Percentiles rank a stretch among this genome's conserved stretches.
Evolutionary conservation across 2,329 filamentous ascomycete species (phyloP).

Genomic region (Fusarium nanum): DNA sequence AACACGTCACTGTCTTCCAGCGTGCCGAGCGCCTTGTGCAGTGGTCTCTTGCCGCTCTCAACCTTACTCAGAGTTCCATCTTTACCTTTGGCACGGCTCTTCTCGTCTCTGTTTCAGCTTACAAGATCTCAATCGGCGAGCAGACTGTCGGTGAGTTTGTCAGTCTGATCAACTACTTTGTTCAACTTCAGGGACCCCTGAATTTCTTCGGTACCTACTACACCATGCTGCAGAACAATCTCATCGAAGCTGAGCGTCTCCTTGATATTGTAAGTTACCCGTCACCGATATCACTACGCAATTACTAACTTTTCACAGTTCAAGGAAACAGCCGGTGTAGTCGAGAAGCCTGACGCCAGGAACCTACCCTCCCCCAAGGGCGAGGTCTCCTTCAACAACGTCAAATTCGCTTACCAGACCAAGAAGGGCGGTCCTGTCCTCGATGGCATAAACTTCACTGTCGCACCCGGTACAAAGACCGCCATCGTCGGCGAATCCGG

Average conservation of each 20-base stretch:
- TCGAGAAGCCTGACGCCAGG: slow-evolving; percentile 56
- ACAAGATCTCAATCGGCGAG: slow-evolving; percentile 68
- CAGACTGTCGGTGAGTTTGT: slow-evolving; percentile 68
- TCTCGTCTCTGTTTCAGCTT: slow-evolving; percentile 71
- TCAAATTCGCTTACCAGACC: slow-evolving; percentile 58
- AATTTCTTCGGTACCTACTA: slow-evolving; percentile 69
- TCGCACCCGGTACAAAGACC: slow-evolving; percentile 58
- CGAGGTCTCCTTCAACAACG: slow-evolving; percentile 56
- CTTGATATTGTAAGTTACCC: slow-evolving; percentile 53
- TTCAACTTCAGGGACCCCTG: slow-evolving; percentile 69
- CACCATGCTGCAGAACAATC: slow-evolving; percentile 58
- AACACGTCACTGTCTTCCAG: slow-evolving; percentile 65
- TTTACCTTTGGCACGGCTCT: slow-evolving; percentile 70
- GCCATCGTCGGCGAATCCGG: slow-evolving; percentile 61
- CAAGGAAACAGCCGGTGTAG: slow-evolving; percentile 57
- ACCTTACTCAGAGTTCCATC: slow-evolving; percentile 71
- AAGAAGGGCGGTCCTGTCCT: slow-evolving; percentile 53
- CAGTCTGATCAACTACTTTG: slow-evolving; percentile 67
- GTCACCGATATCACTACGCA: fast-evolving
- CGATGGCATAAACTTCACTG: slow-evolving; percentile 56
- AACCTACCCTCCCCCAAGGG: slow-evolving; percentile 49
- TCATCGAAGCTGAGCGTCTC: slow-evolving; percentile 60
- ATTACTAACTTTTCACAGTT: slow-evolving; percentile 49
- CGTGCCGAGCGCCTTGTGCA: slow-evolving; percentile 47
- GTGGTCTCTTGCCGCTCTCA: slow-evolving; percentile 59